Conservation (phyloP, 2,329 filamentous ascomycete species). For the Triangularia setosa region DNA sequence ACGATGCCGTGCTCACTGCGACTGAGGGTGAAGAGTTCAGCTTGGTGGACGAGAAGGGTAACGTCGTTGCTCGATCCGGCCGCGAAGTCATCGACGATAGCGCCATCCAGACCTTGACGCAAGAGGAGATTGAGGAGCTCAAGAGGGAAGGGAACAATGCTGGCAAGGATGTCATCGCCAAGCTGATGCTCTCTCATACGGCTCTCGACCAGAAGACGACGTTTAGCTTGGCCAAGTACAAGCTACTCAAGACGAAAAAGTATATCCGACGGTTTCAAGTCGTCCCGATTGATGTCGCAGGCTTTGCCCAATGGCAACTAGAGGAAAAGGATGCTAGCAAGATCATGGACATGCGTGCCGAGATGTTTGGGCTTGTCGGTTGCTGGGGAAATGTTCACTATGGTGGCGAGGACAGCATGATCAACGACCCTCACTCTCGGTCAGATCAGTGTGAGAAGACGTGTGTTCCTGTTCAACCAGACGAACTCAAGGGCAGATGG, state of each 20-base stretch:
- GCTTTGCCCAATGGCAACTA: constrained; percentile 72
- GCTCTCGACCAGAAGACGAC: constrained; percentile 90
- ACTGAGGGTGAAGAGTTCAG: constrained; percentile 43
- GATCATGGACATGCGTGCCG: constrained; percentile 82
- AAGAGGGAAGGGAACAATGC: constrained; percentile 71
- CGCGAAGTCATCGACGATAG: constrained; percentile 57
- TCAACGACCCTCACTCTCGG: constrained; percentile 26
- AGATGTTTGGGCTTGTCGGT: constrained; percentile 73
- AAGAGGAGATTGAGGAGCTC: constrained; percentile 70
- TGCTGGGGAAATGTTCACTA: constrained; percentile 91
- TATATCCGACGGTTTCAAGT: constrained; percentile 86
- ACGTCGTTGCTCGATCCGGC: constrained; percentile 52
- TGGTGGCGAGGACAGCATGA: constrained; percentile 39
- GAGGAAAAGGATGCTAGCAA: constrained; percentile 75
- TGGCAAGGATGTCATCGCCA: constrained; percentile 87
- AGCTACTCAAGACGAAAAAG: constrained; percentile 88
- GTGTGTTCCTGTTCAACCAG: constrained; percentile 17
- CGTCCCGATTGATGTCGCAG: constrained; percentile 74
- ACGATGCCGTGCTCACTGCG: constrained; percentile 38
- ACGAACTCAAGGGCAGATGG: constrained; percentile 53
- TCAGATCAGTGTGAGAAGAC: constrained; percentile 26
- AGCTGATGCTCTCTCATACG: constrained; percentile 83
- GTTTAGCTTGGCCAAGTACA: constrained; percentile 94
- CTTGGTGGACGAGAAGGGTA: constrained; percentile 43
- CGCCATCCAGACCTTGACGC: constrained; percentile 71